phyloP scores from a whole-genome alignment of 75 land plant species.

The Ceratopteris richardii region DNA sequence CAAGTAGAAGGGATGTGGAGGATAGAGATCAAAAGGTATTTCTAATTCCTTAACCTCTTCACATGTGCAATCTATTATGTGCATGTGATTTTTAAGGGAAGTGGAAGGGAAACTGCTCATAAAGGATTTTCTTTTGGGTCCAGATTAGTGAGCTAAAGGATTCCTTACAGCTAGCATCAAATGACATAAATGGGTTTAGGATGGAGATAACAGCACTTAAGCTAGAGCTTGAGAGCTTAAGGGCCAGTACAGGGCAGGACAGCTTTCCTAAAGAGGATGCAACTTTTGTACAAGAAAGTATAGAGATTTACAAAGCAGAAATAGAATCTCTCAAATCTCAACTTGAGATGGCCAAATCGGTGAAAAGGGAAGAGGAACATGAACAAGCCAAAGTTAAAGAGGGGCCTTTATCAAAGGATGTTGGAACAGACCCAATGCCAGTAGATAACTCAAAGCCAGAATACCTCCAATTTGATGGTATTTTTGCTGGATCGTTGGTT shows the following conservation, averaged over 20 bases:
- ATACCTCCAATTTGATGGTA: too few relatives aligned
- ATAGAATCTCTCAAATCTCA: conserved; percentile 37
- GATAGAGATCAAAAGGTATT: conserved; percentile 72
- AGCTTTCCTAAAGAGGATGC: conserved; percentile 15
- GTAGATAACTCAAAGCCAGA: background rate
- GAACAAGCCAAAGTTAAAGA: background rate
- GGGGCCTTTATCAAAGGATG: background rate
- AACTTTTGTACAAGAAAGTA: conserved; percentile 8
- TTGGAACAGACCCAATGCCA: background rate
- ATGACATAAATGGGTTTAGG: conserved; percentile 65
- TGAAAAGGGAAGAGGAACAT: background rate
- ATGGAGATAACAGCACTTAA: conserved; percentile 83
- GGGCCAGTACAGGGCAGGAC: conserved; percentile 23
- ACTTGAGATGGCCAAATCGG: conserved; percentile 13
- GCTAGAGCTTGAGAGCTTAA: conserved; percentile 64
- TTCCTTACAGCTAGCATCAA: conserved; percentile 42
- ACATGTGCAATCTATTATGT: too few relatives aligned
- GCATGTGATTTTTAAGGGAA: too few relatives aligned
- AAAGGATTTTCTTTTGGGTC: too few relatives aligned
- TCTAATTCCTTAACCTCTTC: too few relatives aligned
- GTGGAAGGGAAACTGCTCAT: too few relatives aligned
- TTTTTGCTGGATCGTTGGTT: too few relatives aligned
- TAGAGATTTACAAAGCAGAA: conserved; percentile 31
- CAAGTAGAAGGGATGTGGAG: conserved; percentile 46
- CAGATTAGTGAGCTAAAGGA: conserved; percentile 71